A percentile compares a stretch with the other conserved stretches of the same genome.
Evolutionary conservation across 192 early-diverging fungal species (phyloP).

Genomic region (Gamsiella multidivaricata): DNA sequence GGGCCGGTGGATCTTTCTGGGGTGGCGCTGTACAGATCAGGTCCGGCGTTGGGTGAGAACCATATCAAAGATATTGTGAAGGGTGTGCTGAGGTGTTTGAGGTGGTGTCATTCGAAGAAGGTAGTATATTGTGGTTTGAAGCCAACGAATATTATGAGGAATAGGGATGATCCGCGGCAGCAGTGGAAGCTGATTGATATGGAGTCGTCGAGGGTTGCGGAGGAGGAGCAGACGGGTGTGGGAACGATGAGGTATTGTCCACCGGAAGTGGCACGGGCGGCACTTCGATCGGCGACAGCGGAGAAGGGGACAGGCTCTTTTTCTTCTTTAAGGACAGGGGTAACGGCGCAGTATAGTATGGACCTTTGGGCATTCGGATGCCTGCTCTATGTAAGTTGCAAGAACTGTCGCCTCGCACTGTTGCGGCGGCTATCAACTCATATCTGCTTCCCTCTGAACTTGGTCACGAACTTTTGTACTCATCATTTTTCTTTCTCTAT

Average conservation of each 20-base stretch:
- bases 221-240: conserved; percentile 56
- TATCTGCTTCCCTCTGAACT: background rate
- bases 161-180: conserved; percentile 32
- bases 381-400: conserved; percentile 57
- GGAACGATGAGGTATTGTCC: conserved; percentile 62
- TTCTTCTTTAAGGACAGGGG: no score
- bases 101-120: conserved; percentile 57
- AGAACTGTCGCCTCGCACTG: no score
- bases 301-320: conserved; percentile 32
- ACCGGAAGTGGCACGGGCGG: conserved; percentile 58
- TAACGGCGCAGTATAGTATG: conserved; percentile 57
- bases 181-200: conserved; percentile 64
- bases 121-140: conserved; percentile 63
- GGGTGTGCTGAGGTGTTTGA: conserved; percentile 52
- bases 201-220: conserved; percentile 55
- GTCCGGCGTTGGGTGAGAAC: conserved; percentile 21
- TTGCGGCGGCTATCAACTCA: background rate
- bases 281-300: background rate
- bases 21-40: conserved; percentile 16
- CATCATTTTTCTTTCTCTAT: background rate
- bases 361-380: conserved; percentile 65
- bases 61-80: conserved; percentile 44
- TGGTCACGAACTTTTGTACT: background rate
- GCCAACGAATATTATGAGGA: conserved; percentile 62
- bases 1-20: conserved; percentile 16